These are phyloP conservation scores for Globisporangium nagaii DNA, from an alignment of 352 stramenopile species.

Conservation along the genomic window DNA sequence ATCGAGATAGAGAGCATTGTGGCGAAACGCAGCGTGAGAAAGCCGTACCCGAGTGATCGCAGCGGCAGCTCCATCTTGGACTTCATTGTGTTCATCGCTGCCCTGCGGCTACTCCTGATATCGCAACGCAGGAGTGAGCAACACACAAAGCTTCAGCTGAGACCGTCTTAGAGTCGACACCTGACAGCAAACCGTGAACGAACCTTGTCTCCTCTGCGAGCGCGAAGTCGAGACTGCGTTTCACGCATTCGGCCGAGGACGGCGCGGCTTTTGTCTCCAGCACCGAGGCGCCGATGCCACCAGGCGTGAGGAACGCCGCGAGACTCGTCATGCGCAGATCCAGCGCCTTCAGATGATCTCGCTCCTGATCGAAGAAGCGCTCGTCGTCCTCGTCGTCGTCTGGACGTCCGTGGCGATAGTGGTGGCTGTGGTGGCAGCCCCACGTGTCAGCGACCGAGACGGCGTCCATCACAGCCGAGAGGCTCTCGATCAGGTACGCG, in stretches of 20 bases:
- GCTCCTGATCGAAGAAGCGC: conserved; percentile 19
- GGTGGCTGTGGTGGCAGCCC: too few relatives aligned
- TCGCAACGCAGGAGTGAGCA: not conserved
- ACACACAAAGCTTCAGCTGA: not conserved
- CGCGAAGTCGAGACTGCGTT: conserved; percentile 25
- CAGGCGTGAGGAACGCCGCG: conserved; percentile 7
- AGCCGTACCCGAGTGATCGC: conserved; percentile 37
- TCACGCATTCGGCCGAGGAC: conserved; percentile 14
- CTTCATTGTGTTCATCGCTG: conserved; percentile 11
- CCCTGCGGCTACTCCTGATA: conserved; percentile 10
- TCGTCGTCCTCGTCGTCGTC: conserved; percentile 20
- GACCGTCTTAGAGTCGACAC: too few relatives aligned
- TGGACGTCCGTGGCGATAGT: not conserved
- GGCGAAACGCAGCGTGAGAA: not conserved
- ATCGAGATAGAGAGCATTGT: not conserved
- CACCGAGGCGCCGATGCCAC: conserved; percentile 19
- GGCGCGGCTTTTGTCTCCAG: conserved; percentile 12
- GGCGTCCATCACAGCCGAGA: conserved; percentile 44
- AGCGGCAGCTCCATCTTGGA: conserved; percentile 46
- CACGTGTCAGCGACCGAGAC: conserved; percentile 41
- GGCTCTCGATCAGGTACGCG: conserved; percentile 27
- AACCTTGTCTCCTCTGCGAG: conserved; percentile 14
- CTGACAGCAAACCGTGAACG: too few relatives aligned
- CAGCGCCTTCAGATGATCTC: conserved; percentile 2
- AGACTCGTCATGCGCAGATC: conserved; percentile 11